Base-by-base conservation (phyloP, 208 protist genomes). In the Lotmaria passim region DNA sequence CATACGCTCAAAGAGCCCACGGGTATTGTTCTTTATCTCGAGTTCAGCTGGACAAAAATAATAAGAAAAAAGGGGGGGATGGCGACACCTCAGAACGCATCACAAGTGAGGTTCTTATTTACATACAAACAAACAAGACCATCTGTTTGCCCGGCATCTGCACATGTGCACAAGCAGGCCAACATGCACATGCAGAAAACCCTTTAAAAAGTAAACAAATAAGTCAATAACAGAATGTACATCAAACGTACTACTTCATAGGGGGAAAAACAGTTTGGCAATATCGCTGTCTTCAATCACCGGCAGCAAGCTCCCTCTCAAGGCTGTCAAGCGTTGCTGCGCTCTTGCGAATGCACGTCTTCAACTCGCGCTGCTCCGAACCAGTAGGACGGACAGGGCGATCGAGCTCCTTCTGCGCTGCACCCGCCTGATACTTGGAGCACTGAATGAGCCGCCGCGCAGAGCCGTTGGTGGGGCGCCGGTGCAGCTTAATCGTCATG, bases 401-500 rank as follows among this genome's bases (percentile, higher is more conserved):
- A 23, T 60, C 38, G 36, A 69, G 12, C 44, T 57, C 39, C n/a
- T 57, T 55, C 44, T 69, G 70, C 5, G 46, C 28, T 12, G 10
- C 61, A 0, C 26, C 70, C 2, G 30, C 60, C 24, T 63, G 39
- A 34, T 66, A 75, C 48, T 67, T 68, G 24, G 48, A 21, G 11
- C n/a, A 19, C n/a, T 51, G 51, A 30, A 78, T 61, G 17, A 73
- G 52, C 4, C 69, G 64, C 33, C 64, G 63, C 19, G 60, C 66
- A 5, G 73, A 80, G 19, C 75, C 69, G 46, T 81, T 69, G n/a
- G 56, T 50, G 7, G 79, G 70, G 11, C 66, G 63, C 4, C 51
- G 61, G 50, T 73, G 70, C 7, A 66, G 34, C 24, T 66, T 64
- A 5, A 53, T 65, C 17, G 59, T 60, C 56, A 81, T 47, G 2